Percentiles rank a stretch among this genome's conserved stretches.
These are phyloP conservation scores for Annulohypoxylon moriforme DNA, from an alignment of 495 filamentous ascomycete species.

Conservation along the genomic window DNA sequence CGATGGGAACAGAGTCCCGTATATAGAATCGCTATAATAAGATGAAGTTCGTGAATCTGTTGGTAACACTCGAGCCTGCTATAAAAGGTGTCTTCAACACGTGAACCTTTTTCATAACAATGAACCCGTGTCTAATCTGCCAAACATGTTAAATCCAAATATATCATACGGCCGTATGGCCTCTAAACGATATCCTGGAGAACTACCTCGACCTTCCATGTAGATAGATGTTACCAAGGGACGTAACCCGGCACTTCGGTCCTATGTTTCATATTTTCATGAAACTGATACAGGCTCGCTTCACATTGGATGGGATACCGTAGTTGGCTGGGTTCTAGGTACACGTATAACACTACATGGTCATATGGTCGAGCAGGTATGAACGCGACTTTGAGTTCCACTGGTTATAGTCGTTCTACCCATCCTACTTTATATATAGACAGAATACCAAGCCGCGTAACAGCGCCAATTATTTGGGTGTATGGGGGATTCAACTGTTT, in stretches of 20 bases:
- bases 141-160: neutral
- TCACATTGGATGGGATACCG: neutral
- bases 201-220: neutral
- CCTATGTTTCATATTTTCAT: neutral
- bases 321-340: neutral
- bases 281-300: neutral
- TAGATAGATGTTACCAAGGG: neutral
- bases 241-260: neutral
- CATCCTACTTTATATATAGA: neutral
- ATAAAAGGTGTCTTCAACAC: neutral
- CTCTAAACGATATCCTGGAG: neutral
- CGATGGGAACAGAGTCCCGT: neutral
- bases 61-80: neutral
- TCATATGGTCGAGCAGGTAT: conserved; percentile 6
- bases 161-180: conserved; percentile 3
- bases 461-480: conserved; percentile 10
- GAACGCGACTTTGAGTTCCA: conserved; percentile 3
- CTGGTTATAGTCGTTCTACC: conserved; percentile 5
- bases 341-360: neutral
- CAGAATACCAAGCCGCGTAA: neutral
- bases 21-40: neutral
- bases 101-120: neutral
- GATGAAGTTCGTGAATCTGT: neutral
- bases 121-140: neutral
- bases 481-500: conserved; percentile 14